Percentiles rank a stretch among this genome's conserved stretches.
These are phyloP conservation scores for Aureobasidium subglaciale DNA, from an alignment of 2,329 filamentous ascomycete genomes.

Conservation along the genomic window DNA sequence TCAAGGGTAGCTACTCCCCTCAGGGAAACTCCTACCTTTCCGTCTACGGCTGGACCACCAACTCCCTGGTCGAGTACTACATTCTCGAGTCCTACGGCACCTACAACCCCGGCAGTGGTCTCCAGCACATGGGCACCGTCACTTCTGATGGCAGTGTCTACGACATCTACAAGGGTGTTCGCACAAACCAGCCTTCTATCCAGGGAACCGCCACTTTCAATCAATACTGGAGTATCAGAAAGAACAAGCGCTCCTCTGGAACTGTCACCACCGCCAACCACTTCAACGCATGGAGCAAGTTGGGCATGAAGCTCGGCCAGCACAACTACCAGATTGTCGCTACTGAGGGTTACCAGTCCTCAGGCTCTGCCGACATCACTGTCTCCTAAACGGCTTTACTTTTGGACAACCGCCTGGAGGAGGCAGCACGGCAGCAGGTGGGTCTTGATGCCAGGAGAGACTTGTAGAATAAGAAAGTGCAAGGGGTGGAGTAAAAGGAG, in stretches of 20 bases:
- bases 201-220: conserved; percentile 47
- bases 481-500: background rate
- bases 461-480: background rate
- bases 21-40: conserved; percentile 50
- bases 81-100: conserved; percentile 48
- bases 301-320: conserved; percentile 43
- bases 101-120: conserved; percentile 38
- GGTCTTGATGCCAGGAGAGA: background rate
- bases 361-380: conserved; percentile 22
- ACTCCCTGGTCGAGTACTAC: conserved; percentile 52
- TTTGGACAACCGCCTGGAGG: background rate
- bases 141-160: conserved; percentile 47
- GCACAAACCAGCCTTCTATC: conserved; percentile 42
- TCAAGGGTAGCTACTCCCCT: conserved; percentile 41
- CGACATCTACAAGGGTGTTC: conserved; percentile 44
- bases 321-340: conserved; percentile 47
- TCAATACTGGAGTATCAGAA: conserved; percentile 49
- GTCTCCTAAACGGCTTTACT: conserved; percentile 1
- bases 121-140: conserved; percentile 44
- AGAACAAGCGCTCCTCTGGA: conserved; percentile 43
- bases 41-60: conserved; percentile 51
- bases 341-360: conserved; percentile 38
- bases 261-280: conserved; percentile 45
- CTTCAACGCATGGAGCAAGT: conserved; percentile 47
- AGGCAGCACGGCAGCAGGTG: too few relatives aligned